phyloP scores from a whole-genome alignment of 2,329 filamentous ascomycete species.

The Exophiala dermatitidis region DNA sequence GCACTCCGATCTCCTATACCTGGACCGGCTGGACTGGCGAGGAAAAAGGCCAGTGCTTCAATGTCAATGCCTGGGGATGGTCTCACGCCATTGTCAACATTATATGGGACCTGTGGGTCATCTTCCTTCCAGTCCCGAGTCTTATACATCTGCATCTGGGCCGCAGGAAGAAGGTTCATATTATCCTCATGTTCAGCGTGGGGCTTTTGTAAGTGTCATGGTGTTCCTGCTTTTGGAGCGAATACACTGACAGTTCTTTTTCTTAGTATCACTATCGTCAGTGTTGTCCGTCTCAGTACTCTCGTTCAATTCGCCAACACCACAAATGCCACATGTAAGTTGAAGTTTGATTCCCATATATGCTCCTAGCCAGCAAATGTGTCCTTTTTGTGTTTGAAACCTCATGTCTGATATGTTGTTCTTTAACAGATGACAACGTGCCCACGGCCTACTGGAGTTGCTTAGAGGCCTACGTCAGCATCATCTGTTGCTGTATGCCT shows the following conservation, averaged over 20 bases:
- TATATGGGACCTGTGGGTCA: constrained; percentile 46
- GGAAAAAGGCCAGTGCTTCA: constrained; percentile 43
- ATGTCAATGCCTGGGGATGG: constrained; percentile 47
- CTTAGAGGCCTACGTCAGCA: constrained; percentile 14
- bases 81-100: constrained; percentile 49
- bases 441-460: constrained; percentile 16
- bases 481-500: constrained; percentile 15
- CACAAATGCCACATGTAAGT: constrained; percentile 35
- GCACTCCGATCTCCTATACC: constrained; percentile 36
- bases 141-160: constrained; percentile 40
- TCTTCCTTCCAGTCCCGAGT: constrained; percentile 46
- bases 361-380: not conserved
- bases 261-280: constrained; percentile 41
- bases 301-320: constrained; percentile 40
- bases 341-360: not conserved
- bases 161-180: constrained; percentile 45
- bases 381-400: not conserved
- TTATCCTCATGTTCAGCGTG: constrained; percentile 47
- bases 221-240: not conserved
- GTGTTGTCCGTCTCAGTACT: constrained; percentile 39
- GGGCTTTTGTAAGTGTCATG: constrained; percentile 37
- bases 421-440: constrained; percentile 13
- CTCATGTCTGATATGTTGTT: too few relatives aligned
- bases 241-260: not conserved
- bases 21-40: constrained; percentile 50